Evolutionary conservation across 176 grass and related monocot species (phyloP).

Genomic region (Ampelocalamus luodianensis): DNA sequence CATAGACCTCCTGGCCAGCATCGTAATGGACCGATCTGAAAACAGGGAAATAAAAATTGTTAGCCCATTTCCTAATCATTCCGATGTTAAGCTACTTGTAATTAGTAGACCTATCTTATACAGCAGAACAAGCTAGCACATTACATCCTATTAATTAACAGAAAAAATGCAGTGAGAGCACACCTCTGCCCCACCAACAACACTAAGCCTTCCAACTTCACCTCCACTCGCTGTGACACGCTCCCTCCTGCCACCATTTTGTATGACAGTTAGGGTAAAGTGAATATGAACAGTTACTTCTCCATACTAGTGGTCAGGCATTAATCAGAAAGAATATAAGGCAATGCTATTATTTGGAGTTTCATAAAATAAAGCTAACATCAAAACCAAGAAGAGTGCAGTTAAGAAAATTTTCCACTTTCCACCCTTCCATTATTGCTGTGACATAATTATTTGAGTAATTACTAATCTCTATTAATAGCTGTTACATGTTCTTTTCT

Average conservation of each 20-base stretch:
- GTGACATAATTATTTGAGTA: constrained; percentile 2
- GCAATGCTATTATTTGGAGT: neutral
- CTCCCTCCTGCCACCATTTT: constrained; percentile 71
- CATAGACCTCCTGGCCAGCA: constrained; percentile 97
- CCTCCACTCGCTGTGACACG: constrained; percentile 96
- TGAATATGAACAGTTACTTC: neutral
- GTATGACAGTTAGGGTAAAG: constrained; percentile 29
- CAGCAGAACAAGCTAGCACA: constrained; percentile 23
- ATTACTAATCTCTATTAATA: neutral
- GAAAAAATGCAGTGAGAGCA: constrained; percentile 30
- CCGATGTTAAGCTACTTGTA: constrained; percentile 29
- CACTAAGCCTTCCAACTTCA: constrained; percentile 96
- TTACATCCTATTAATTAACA: constrained; percentile 13
- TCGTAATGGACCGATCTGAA: constrained; percentile 88
- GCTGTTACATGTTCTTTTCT: neutral
- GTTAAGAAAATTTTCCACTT: constrained; percentile 9
- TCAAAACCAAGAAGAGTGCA: constrained; percentile 23
- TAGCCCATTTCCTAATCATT: constrained; percentile 26
- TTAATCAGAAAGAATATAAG: constrained; percentile 1
- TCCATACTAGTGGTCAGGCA: neutral
- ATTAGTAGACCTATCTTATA: constrained; percentile 11
- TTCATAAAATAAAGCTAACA: neutral
- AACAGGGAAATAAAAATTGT: constrained; percentile 11
- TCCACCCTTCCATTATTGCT: neutral
- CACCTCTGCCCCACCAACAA: constrained; percentile 94